Conservation (phyloP, 139 green algal genomes). For the Astrephomene gubernaculifera region DNA sequence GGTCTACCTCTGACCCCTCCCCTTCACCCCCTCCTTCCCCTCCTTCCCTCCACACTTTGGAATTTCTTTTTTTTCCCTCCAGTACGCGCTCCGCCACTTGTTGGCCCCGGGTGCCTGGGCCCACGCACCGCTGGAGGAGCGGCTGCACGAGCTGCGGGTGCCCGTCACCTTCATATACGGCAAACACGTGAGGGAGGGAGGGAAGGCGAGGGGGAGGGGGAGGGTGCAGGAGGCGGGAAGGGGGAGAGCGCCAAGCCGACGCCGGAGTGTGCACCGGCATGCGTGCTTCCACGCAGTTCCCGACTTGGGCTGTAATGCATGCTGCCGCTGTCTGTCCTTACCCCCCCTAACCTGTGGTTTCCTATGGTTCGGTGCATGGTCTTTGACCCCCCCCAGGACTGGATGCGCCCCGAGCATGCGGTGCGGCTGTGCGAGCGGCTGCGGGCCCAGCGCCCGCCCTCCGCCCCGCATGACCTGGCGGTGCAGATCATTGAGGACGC, state of each 20-base stretch:
- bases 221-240: background rate
- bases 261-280: too few relatives aligned
- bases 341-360: too few relatives aligned
- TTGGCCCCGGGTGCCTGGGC: constrained; percentile 87
- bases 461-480: constrained; percentile 39
- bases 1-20: too few relatives aligned
- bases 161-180: constrained; percentile 75
- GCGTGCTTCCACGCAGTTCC: too few relatives aligned
- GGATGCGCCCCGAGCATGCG: constrained; percentile 66
- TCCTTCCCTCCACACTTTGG: too few relatives aligned
- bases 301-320: too few relatives aligned
- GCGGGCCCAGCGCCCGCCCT: background rate
- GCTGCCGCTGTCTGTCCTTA: too few relatives aligned
- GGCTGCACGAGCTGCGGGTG: constrained; percentile 76
- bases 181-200: constrained; percentile 17
- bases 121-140: constrained; percentile 69
- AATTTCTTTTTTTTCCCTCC: too few relatives aligned
- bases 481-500: constrained; percentile 60
- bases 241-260: too few relatives aligned
- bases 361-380: too few relatives aligned
- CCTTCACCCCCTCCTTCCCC: too few relatives aligned
- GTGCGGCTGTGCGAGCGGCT: constrained; percentile 51
- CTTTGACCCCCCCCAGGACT: constrained; percentile 66
- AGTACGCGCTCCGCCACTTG: constrained; percentile 83
- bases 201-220: background rate